A percentile compares a stretch with the other conserved stretches of the same genome.
phyloP scores from a whole-genome alignment of 2,329 filamentous ascomycete species.

The Beauveria medogensis region DNA sequence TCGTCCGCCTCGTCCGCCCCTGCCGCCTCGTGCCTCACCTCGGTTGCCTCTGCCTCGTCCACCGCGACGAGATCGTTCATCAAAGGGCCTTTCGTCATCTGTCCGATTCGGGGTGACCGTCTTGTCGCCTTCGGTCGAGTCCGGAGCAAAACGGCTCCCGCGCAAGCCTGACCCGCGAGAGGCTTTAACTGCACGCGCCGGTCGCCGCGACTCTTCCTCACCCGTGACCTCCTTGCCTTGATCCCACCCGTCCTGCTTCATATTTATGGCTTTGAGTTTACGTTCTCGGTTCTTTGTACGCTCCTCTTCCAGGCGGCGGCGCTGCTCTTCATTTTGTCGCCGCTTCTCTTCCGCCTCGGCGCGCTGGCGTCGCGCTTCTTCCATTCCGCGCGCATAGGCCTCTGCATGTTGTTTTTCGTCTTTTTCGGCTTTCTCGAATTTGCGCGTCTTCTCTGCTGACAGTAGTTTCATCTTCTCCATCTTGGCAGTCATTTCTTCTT shows the following conservation, averaged over 20 bases:
- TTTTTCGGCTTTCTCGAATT: constrained; percentile 49
- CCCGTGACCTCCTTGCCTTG: constrained; percentile 43
- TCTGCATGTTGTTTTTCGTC: constrained; percentile 48
- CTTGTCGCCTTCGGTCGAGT: constrained; percentile 26
- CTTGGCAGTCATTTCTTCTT: constrained; percentile 48
- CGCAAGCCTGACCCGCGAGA: constrained; percentile 27
- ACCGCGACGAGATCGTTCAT: constrained; percentile 26
- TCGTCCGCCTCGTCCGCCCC: constrained; percentile 18
- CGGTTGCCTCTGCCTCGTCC: constrained; percentile 25
- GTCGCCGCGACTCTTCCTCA: constrained; percentile 31
- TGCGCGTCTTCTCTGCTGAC: constrained; percentile 49
- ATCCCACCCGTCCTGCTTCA: constrained; percentile 50
- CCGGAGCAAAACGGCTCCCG: constrained; percentile 35
- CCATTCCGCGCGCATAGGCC: constrained; percentile 46
- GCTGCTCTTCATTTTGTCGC: constrained; percentile 43
- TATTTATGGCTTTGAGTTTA: constrained; percentile 51
- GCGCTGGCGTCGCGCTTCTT: constrained; percentile 44
- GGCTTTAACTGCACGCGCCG: constrained; percentile 35
- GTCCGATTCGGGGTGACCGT: constrained; percentile 25
- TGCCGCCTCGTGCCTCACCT: constrained; percentile 24
- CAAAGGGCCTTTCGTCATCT: constrained; percentile 19
- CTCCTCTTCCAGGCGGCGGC: constrained; percentile 48
- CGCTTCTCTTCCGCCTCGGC: constrained; percentile 45
- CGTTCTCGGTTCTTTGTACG: constrained; percentile 51
- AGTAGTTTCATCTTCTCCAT: constrained; percentile 55